A percentile compares a stretch with the other conserved stretches of the same genome.
Evolutionary conservation across 345 rosid genomes (phyloP).

Genomic region (Salix viminalis): DNA sequence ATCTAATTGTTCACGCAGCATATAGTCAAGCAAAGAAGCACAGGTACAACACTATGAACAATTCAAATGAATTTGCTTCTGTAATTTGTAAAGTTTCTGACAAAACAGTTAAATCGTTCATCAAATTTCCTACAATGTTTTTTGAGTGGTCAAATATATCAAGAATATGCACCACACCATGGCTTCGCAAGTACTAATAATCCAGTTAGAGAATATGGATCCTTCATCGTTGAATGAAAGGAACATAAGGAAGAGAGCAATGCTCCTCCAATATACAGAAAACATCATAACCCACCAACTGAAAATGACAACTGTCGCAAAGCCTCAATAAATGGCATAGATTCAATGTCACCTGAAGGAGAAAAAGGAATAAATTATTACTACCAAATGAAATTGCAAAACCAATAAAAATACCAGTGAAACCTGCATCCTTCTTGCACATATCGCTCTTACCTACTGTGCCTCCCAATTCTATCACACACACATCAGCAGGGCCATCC

Average conservation of each 20-base stretch:
- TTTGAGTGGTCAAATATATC: background rate
- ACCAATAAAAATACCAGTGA: background rate
- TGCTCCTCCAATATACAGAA: background rate
- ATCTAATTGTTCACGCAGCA: background rate
- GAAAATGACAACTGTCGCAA: slow-evolving; percentile 30
- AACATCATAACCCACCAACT: slow-evolving; percentile 20
- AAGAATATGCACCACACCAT: background rate
- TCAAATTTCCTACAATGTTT: background rate
- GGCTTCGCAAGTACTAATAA: background rate
- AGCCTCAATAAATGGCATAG: slow-evolving; percentile 37
- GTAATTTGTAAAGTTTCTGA: background rate
- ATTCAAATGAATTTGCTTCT: background rate
- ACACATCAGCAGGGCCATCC: slow-evolving; percentile 31
- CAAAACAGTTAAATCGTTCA: background rate
- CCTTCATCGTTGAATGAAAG: background rate
- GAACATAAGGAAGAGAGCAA: background rate
- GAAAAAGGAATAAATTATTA: background rate
- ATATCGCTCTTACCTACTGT: slow-evolving; percentile 35
- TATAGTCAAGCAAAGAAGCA: background rate
- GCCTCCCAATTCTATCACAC: slow-evolving; percentile 38
- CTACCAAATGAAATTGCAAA: background rate
- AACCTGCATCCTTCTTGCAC: background rate
- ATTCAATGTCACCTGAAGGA: slow-evolving; percentile 30
- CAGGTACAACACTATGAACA: background rate
- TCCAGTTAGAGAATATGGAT: background rate